Percentiles rank a stretch among this genome's conserved stretches.
Conservation (phyloP, 176 grass and related monocot genomes). For the Triticum aestivum region DNA sequence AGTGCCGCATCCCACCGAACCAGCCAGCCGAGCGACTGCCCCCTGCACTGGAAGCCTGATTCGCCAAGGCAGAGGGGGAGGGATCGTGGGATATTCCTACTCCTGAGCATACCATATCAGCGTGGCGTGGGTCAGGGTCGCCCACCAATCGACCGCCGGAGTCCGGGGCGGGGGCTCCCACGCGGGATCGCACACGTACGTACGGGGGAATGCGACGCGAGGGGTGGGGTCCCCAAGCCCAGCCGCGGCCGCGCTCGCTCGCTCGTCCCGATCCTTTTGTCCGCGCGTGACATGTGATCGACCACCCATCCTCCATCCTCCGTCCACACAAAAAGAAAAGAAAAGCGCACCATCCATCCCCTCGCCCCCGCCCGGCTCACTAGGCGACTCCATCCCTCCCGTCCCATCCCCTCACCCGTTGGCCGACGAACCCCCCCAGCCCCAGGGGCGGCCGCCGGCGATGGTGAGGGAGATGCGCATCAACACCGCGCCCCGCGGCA, state of each 20-base stretch:
- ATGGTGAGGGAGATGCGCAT: slow-evolving; percentile 63
- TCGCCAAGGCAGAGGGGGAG: too few relatives aligned
- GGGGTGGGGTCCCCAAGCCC: too few relatives aligned
- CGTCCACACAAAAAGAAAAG: neutral
- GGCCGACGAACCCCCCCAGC: neutral
- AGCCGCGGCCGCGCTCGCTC: too few relatives aligned
- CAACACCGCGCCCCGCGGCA: slow-evolving; percentile 39
- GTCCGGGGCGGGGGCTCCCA: too few relatives aligned
- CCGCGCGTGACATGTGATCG: slow-evolving; percentile 18
- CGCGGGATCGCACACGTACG: too few relatives aligned
- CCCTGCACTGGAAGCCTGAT: too few relatives aligned
- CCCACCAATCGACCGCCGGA: too few relatives aligned
- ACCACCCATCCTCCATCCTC: too few relatives aligned
- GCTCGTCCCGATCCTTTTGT: neutral
- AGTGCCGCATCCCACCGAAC: too few relatives aligned
- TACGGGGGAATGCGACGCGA: neutral
- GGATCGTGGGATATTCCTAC: neutral
- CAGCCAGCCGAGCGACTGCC: too few relatives aligned
- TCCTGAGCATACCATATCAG: neutral
- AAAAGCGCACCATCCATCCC: neutral
- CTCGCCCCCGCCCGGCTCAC: too few relatives aligned
- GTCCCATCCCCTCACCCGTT: neutral
- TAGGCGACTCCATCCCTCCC: neutral
- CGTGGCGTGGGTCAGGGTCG: neutral
- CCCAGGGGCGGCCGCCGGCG: neutral